Conservation (phyloP, 2,329 filamentous ascomycete species). For the Phialophora expanda region DNA sequence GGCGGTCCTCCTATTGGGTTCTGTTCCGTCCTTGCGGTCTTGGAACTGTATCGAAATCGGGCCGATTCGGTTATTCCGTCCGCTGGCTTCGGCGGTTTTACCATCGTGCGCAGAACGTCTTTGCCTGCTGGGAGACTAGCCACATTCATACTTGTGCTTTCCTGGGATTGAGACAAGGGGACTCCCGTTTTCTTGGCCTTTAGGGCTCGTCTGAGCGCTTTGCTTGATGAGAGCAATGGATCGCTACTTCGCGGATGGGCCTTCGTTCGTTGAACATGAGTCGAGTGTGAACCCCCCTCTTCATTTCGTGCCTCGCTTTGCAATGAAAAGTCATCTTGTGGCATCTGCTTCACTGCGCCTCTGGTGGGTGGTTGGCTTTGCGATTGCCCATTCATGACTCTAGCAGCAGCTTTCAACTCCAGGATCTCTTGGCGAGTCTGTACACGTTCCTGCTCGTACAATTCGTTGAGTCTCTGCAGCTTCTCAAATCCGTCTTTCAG, state of each 20-base stretch:
- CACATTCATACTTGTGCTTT: too few species aligned
- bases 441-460: slow-evolving; percentile 13
- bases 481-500: neutral
- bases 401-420: slow-evolving; percentile 20
- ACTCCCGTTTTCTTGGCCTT: too few species aligned
- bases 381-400: neutral
- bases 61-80: too few species aligned
- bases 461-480: slow-evolving; percentile 9
- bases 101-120: too few species aligned
- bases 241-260: too few species aligned
- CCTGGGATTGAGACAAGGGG: too few species aligned
- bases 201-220: too few species aligned
- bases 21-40: neutral
- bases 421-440: slow-evolving; percentile 20
- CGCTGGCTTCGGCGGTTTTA: too few species aligned
- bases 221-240: too few species aligned
- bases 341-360: neutral
- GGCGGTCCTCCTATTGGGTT: neutral
- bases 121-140: too few species aligned
- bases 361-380: neutral
- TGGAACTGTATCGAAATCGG: too few species aligned
- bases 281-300: neutral
- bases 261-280: neutral
- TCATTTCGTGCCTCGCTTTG: neutral
- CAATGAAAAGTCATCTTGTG: neutral